phyloP scores from a whole-genome alignment of 1,139 yeast species.

The Candida smagusa region DNA sequence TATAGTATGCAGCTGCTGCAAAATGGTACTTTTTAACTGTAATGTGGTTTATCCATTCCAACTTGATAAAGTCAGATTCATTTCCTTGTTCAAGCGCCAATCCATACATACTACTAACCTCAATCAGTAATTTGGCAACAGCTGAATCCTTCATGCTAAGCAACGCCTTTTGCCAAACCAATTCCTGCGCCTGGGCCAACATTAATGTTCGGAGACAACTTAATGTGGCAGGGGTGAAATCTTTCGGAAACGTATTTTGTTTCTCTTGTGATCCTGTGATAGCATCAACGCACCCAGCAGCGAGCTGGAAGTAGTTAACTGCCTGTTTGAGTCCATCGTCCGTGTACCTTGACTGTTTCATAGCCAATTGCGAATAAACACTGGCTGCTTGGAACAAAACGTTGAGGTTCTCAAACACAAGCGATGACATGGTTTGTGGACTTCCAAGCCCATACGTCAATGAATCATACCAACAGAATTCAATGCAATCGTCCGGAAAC shows the following conservation, averaged over 20 bases:
- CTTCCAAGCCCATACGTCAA: conserved; percentile 53
- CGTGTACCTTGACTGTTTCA: conserved; percentile 37
- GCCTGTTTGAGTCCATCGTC: conserved; percentile 60
- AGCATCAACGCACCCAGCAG: conserved; percentile 66
- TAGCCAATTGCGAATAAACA: conserved; percentile 55
- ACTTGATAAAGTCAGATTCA: conserved; percentile 48
- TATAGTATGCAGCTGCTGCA: conserved; percentile 63
- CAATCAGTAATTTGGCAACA: conserved; percentile 61
- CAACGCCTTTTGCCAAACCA: conserved; percentile 75
- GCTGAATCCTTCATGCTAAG: conserved; percentile 53
- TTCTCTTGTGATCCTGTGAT: conserved; percentile 20
- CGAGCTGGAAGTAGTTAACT: conserved; percentile 60
- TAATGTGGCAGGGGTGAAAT: conserved; percentile 27
- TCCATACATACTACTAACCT: conserved; percentile 57
- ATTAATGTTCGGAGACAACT: conserved; percentile 39
- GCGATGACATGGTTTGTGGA: conserved; percentile 42
- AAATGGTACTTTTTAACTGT: conserved; percentile 61
- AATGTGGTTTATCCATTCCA: conserved; percentile 65
- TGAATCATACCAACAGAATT: conserved; percentile 72
- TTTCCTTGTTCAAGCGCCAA: conserved; percentile 44
- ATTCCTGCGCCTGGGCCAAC: conserved; percentile 87
- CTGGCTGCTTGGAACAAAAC: conserved; percentile 69
- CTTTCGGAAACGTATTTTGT: conserved; percentile 14
- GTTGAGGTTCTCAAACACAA: conserved; percentile 59
- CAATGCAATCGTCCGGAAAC: conserved; percentile 43